phyloP scores from a whole-genome alignment of 1,284 basidiomycete species.

The Rhodotorula sp. region DNA sequence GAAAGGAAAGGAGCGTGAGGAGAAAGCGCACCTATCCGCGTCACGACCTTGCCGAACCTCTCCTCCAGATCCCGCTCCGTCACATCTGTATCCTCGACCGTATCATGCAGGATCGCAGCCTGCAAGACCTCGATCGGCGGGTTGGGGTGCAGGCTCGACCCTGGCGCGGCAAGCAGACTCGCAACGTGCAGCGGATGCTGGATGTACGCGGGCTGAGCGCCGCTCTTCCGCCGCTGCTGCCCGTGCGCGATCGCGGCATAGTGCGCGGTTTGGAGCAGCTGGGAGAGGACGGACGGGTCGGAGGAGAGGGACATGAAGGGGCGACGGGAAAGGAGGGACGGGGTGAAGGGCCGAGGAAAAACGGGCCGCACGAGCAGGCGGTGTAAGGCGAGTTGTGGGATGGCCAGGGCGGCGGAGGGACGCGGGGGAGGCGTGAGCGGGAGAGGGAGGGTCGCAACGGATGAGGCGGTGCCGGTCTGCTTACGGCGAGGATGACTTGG shows the following conservation, averaged over 20 bases:
- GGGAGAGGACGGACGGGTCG: neutral
- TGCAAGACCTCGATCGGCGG: slow-evolving; percentile 41
- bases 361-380: neutral
- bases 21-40: slow-evolving; percentile 49
- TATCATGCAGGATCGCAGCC: slow-evolving; percentile 55
- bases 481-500: too few relatives aligned
- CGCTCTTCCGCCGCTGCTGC: slow-evolving; percentile 33
- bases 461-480: too few relatives aligned
- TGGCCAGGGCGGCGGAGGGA: neutral
- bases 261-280: slow-evolving; percentile 25
- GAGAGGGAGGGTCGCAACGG: too few relatives aligned
- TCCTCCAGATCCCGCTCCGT: slow-evolving; percentile 49
- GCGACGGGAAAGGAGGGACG: neutral
- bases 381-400: neutral
- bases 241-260: slow-evolving; percentile 33
- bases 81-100: slow-evolving; percentile 54
- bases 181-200: slow-evolving; percentile 41
- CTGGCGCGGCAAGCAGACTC: slow-evolving; percentile 4
- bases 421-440: too few relatives aligned
- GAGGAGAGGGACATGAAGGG: neutral
- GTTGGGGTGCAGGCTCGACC: slow-evolving; percentile 12
- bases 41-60: slow-evolving; percentile 51
- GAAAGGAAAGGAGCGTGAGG: too few relatives aligned
- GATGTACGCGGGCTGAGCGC: slow-evolving; percentile 31
- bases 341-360: neutral